Percentiles rank a stretch among this genome's conserved stretches.
Conservation (phyloP, 345 rosid species). For the Salix purpurea region DNA sequence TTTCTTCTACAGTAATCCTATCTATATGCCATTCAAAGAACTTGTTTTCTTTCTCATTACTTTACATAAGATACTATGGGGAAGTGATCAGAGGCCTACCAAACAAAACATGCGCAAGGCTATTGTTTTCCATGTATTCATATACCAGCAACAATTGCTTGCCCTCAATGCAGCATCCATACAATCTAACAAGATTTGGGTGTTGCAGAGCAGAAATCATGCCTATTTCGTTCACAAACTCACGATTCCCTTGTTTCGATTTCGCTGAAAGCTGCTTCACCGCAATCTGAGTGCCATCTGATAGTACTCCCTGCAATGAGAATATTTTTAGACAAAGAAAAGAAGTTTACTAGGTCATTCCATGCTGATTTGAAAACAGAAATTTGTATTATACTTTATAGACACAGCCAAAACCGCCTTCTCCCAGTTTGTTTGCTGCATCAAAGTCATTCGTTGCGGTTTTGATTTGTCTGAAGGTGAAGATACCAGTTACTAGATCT, state of each 20-base stretch:
- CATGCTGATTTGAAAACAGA: too few relatives aligned
- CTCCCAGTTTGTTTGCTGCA: constrained; percentile 47
- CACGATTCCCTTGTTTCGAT: constrained; percentile 59
- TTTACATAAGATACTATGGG: not conserved
- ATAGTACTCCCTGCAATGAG: too few relatives aligned
- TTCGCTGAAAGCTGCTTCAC: constrained; percentile 47
- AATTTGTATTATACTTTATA: constrained; percentile 29
- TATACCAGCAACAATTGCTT: constrained; percentile 51
- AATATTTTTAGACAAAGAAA: too few relatives aligned
- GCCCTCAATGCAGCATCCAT: constrained; percentile 38
- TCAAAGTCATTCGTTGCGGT: constrained; percentile 53
- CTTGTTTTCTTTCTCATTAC: not conserved
- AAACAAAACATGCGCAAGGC: constrained; percentile 44
- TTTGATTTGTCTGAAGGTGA: constrained; percentile 46
- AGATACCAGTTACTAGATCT: constrained; percentile 39
- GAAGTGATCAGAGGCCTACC: constrained; percentile 17
- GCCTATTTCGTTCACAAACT: constrained; percentile 56
- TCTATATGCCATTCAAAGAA: not conserved
- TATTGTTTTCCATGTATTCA: constrained; percentile 56
- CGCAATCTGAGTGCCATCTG: constrained; percentile 44
- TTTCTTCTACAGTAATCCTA: not conserved
- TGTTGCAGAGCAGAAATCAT: constrained; percentile 61
- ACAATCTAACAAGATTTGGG: constrained; percentile 45
- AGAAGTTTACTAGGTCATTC: too few relatives aligned
- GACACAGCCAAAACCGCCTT: constrained; percentile 72